Percentiles rank a stretch among this genome's conserved stretches.
Conservation (phyloP, 2,329 filamentous ascomycete genomes). For the Mollisia scopiformis region DNA sequence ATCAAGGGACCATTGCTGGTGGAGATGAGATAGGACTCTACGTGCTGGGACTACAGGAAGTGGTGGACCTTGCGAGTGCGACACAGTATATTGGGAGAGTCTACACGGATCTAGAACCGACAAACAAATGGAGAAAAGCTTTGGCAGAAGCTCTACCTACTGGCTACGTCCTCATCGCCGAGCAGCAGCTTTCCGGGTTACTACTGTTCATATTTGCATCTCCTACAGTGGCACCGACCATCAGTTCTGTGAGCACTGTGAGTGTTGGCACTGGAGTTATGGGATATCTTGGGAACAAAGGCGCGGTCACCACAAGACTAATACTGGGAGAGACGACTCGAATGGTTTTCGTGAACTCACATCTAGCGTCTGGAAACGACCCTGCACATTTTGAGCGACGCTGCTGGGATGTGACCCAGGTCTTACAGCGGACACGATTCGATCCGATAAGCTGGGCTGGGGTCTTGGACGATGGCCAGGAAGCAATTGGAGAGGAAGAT, state of each 20-base stretch:
- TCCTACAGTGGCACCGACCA: constrained; percentile 70
- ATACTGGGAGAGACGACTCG: constrained; percentile 88
- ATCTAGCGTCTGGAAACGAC: constrained; percentile 86
- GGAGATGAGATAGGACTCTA: constrained; percentile 83
- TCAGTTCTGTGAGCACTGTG: constrained; percentile 81
- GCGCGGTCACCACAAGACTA: constrained; percentile 79
- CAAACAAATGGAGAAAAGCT: constrained; percentile 80
- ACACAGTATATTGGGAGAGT: constrained; percentile 73
- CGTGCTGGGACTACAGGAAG: constrained; percentile 87
- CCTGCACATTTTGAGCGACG: constrained; percentile 77
- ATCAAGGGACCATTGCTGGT: constrained; percentile 47
- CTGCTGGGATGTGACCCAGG: constrained; percentile 84
- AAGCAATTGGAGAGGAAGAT: constrained; percentile 84
- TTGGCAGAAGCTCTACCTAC: constrained; percentile 73
- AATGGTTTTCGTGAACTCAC: constrained; percentile 88
- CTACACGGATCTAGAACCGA: constrained; percentile 72
- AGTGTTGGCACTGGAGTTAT: constrained; percentile 87
- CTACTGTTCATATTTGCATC: constrained; percentile 86
- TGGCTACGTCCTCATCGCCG: constrained; percentile 76
- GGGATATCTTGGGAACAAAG: constrained; percentile 96
- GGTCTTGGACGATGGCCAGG: constrained; percentile 65
- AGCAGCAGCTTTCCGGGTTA: constrained; percentile 86
- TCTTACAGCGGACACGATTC: constrained; percentile 76
- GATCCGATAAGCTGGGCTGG: constrained; percentile 70
- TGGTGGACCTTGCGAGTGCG: constrained; percentile 82